phyloP scores from a whole-genome alignment of 2,329 filamentous ascomycete species.

The Colletotrichum sp. region DNA sequence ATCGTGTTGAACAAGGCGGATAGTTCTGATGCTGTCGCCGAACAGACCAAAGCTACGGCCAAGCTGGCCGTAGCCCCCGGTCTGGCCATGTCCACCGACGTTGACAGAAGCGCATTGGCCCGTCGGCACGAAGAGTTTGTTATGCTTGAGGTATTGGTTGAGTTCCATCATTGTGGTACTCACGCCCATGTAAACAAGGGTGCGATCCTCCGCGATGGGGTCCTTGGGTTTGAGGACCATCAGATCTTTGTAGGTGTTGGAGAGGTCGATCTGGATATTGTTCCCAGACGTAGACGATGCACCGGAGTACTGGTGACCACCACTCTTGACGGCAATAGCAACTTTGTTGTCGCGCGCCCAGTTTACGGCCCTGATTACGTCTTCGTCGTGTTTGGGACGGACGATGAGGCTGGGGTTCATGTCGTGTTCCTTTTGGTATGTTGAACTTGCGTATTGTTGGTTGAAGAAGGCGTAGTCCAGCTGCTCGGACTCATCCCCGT shows the following conservation, averaged over 20 bases:
- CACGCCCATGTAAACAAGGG: slow-evolving; percentile 42
- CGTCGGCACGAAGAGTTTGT: slow-evolving; percentile 48
- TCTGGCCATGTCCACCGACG: slow-evolving; percentile 52
- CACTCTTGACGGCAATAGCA: slow-evolving; percentile 49
- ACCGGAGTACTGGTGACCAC: slow-evolving; percentile 55
- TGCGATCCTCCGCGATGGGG: slow-evolving; percentile 36
- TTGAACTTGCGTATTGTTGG: slow-evolving; percentile 49
- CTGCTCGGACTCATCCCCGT: background rate
- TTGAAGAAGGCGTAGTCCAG: slow-evolving; percentile 10
- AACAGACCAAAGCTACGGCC: slow-evolving; percentile 56
- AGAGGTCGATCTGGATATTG: slow-evolving; percentile 52
- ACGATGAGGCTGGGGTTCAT: slow-evolving; percentile 50
- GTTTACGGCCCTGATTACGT: slow-evolving; percentile 43
- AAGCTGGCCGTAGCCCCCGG: slow-evolving; percentile 52
- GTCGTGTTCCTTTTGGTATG: slow-evolving; percentile 43
- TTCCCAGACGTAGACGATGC: slow-evolving; percentile 48
- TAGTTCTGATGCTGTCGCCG: slow-evolving; percentile 56
- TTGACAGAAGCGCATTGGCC: slow-evolving; percentile 51
- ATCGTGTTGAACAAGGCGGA: slow-evolving; percentile 51
- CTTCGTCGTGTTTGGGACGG: slow-evolving; percentile 45
- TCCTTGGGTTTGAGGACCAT: slow-evolving; percentile 33
- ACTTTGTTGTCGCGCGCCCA: slow-evolving; percentile 45
- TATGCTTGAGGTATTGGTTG: slow-evolving; percentile 43
- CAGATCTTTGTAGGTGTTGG: slow-evolving; percentile 39
- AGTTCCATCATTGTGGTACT: slow-evolving; percentile 47